Conservation (phyloP, 179 eudicot species). For the Heliamphora pulchella region DNA sequence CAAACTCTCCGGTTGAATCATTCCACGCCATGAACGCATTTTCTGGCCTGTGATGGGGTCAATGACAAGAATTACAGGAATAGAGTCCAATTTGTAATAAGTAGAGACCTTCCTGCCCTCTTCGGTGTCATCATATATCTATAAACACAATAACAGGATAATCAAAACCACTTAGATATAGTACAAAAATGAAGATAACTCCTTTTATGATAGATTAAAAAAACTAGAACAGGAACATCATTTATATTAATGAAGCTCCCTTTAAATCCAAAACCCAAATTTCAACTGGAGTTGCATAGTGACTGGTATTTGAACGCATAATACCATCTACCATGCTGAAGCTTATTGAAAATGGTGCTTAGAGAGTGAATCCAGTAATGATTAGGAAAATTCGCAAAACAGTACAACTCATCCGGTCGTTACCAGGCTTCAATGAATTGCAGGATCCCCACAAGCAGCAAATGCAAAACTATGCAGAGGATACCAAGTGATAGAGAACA, state of each 20-base stretch:
- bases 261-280: neutral
- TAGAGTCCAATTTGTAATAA: conserved; percentile 71
- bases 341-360: neutral
- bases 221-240: neutral
- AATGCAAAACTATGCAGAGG: too few relatives aligned
- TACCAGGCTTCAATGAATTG: conserved; percentile 3
- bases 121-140: conserved; percentile 85
- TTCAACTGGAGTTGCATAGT: neutral
- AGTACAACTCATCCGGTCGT: neutral
- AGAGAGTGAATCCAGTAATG: neutral
- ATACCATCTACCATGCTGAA: neutral
- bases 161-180: neutral
- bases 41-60: conserved; percentile 96
- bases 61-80: conserved; percentile 69
- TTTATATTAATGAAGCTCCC: conserved; percentile 2
- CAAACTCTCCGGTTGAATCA: conserved; percentile 86
- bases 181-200: neutral
- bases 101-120: conserved; percentile 94
- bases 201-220: neutral
- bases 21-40: conserved; percentile 92
- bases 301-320: neutral
- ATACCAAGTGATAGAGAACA: too few relatives aligned
- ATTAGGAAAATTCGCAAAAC: neutral
- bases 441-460: neutral
- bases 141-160: conserved; percentile 3